Evolutionary conservation across 495 filamentous ascomycete genomes (phyloP).

Genomic region (Filosporella fistucella): DNA sequence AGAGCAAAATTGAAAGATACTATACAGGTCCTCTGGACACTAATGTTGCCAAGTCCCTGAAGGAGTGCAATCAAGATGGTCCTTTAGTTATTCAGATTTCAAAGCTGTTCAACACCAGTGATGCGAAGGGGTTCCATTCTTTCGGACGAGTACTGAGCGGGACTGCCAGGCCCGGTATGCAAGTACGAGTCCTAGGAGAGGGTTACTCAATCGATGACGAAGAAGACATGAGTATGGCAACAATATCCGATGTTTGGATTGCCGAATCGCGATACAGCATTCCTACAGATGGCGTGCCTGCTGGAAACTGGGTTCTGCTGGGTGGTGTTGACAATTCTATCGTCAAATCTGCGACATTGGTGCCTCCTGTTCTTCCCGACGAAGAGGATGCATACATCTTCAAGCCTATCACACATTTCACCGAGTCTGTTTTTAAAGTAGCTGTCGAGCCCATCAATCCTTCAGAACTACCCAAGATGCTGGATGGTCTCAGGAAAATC

Average conservation of each 20-base stretch:
- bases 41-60: conserved; percentile 74
- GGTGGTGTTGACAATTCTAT: conserved; percentile 96
- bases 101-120: conserved; percentile 83
- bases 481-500: conserved; percentile 92
- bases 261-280: conserved; percentile 94
- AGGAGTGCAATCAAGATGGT: conserved; percentile 80
- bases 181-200: conserved; percentile 90
- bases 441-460: conserved; percentile 98
- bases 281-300: conserved; percentile 83
- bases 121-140: conserved; percentile 82
- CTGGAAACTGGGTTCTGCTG: conserved; percentile 91
- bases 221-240: conserved; percentile 93
- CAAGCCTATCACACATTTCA: conserved; percentile 88
- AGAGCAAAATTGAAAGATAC: conserved; percentile 71
- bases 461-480: conserved; percentile 98
- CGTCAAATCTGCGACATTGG: conserved; percentile 93
- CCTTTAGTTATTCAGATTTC: conserved; percentile 87
- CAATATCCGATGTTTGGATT: conserved; percentile 84
- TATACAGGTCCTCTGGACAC: conserved; percentile 96
- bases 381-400: conserved; percentile 94
- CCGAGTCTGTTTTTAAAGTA: conserved; percentile 95
- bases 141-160: conserved; percentile 94
- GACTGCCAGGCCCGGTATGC: conserved; percentile 72
- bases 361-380: conserved; percentile 75
- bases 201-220: conserved; percentile 96